A percentile compares a stretch with the other conserved stretches of the same genome.
phyloP scores from a whole-genome alignment of 768 basidiomycete species.

The Tulasnella sp. region DNA sequence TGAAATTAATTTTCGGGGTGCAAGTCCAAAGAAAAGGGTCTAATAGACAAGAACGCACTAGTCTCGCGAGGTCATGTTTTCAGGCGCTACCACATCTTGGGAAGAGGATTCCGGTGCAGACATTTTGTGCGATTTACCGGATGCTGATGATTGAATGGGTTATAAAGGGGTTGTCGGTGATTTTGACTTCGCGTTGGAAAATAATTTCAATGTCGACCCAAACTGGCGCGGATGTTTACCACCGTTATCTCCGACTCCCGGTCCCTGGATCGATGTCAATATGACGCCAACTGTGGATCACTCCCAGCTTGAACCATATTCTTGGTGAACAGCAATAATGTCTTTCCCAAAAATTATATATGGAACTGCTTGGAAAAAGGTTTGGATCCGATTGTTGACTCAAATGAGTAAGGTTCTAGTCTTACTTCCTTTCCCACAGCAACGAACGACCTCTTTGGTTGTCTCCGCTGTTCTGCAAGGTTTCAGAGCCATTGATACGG shows the following conservation, averaged over 20 bases:
- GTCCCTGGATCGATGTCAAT: neutral
- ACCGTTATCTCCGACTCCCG: neutral
- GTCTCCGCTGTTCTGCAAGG: conserved; percentile 59
- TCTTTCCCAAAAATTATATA: conserved; percentile 27
- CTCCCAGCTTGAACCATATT: too few relatives aligned
- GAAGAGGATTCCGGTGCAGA: too few relatives aligned
- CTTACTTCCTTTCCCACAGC: conserved; percentile 19
- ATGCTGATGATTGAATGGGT: neutral
- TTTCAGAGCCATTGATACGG: conserved; percentile 64
- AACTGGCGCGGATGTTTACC: neutral
- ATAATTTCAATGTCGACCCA: neutral
- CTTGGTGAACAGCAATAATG: neutral
- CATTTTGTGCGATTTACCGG: too few relatives aligned
- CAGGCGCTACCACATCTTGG: conserved; percentile 8
- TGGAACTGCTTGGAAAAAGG: conserved; percentile 30
- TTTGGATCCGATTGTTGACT: conserved; percentile 3
- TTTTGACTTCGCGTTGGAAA: conserved; percentile 14
- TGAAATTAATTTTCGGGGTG: too few relatives aligned
- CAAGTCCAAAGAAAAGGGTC: too few relatives aligned
- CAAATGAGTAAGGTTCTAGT: neutral
- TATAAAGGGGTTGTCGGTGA: conserved; percentile 7
- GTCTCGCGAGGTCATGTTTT: conserved; percentile 68
- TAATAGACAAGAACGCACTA: conserved; percentile 35
- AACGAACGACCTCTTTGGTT: conserved; percentile 53
- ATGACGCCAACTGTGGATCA: too few relatives aligned